These are phyloP conservation scores for Centrapalus pauciflorus DNA, from an alignment of 129 eudicot genomes.

Conservation along the genomic window DNA sequence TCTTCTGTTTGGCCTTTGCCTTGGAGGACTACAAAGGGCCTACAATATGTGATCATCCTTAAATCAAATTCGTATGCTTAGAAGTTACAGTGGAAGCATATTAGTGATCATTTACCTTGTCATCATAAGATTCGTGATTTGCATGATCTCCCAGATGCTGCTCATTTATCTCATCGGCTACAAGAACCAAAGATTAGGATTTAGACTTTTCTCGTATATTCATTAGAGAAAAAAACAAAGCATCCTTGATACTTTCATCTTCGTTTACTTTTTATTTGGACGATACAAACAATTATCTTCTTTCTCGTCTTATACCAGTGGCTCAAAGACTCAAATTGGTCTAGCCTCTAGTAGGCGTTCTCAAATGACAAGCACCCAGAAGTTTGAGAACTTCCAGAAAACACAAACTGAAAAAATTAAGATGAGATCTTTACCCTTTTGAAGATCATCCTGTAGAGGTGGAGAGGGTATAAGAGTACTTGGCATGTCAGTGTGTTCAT, in stretches of 20 bases:
- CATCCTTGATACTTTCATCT: no score
- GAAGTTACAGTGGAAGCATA: neutral
- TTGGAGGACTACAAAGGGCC: constrained; percentile 31
- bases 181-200: no score
- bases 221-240: no score
- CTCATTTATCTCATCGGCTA: constrained; percentile 58
- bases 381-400: neutral
- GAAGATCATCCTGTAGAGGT: constrained; percentile 42
- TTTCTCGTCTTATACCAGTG: neutral
- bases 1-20: constrained; percentile 41
- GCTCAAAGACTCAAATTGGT: neutral
- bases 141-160: constrained; percentile 44
- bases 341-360: neutral
- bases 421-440: constrained; percentile 41
- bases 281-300: neutral
- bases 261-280: neutral
- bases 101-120: constrained; percentile 42
- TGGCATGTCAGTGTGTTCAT: constrained; percentile 48
- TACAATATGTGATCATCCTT: constrained; percentile 3
- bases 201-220: neutral
- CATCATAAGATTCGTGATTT: constrained; percentile 44
- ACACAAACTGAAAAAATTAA: constrained; percentile 8
- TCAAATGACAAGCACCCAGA: neutral
- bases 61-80: neutral
- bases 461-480: constrained; percentile 57